Evolutionary conservation across 768 basidiomycete species (phyloP).

Genomic region (Kwoniella sp.): DNA sequence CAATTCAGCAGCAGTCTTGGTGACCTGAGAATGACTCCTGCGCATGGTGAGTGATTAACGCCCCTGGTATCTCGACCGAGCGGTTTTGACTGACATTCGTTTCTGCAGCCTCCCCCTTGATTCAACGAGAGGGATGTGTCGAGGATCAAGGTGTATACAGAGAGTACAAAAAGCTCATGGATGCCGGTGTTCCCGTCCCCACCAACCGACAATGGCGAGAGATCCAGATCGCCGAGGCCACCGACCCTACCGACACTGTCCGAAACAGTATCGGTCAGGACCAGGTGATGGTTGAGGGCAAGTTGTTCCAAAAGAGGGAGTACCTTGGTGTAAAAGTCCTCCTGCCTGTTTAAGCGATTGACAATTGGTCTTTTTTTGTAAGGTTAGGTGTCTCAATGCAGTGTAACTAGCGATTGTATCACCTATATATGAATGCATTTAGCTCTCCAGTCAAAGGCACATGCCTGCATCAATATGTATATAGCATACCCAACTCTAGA

Average conservation of each 20-base stretch:
- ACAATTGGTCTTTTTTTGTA: neutral
- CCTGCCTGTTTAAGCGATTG: conserved; percentile 37
- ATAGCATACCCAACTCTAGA: no score
- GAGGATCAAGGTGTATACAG: conserved; percentile 50
- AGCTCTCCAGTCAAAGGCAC: no score
- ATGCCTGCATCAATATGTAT: no score
- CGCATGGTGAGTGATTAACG: conserved; percentile 18
- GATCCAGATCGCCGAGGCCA: conserved; percentile 47
- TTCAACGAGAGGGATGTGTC: conserved; percentile 50
- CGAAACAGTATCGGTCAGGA: conserved; percentile 41
- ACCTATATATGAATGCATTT: neutral
- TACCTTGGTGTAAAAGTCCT: conserved; percentile 50
- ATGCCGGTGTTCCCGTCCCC: conserved; percentile 46
- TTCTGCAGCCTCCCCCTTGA: conserved; percentile 42
- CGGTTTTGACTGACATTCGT: neutral
- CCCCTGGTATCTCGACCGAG: no score
- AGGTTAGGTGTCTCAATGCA: neutral
- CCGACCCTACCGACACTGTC: conserved; percentile 44
- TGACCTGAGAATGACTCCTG: conserved; percentile 40
- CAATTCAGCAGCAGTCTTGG: conserved; percentile 34
- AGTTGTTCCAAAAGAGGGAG: conserved; percentile 42
- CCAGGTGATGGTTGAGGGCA: conserved; percentile 41
- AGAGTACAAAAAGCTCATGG: conserved; percentile 47
- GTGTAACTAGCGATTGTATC: neutral
- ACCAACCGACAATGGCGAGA: conserved; percentile 51